Conservation (phyloP, 805 yeast genomes). For the Yarrowia divulgata region DNA sequence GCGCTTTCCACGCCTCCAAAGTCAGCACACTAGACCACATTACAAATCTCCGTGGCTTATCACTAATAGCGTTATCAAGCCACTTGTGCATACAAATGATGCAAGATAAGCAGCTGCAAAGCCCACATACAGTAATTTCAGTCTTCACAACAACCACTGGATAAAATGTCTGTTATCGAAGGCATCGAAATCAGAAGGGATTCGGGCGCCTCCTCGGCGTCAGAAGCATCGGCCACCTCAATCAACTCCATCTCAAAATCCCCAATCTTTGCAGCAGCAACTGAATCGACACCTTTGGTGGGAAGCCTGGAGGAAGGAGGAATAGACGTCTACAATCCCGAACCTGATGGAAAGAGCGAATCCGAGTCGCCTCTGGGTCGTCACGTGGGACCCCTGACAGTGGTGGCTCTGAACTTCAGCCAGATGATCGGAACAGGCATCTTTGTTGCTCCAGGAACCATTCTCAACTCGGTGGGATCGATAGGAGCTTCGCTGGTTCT, state of each 20-base stretch:
- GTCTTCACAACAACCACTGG: background rate
- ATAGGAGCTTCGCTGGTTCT: slow-evolving; percentile 63
- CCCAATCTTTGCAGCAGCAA: background rate
- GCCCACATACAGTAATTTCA: too few species aligned
- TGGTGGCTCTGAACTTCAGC: slow-evolving; percentile 20
- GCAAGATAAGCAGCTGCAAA: slow-evolving; percentile 13
- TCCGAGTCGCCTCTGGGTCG: background rate
- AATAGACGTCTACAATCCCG: background rate
- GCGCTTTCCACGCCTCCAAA: background rate
- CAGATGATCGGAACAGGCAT: slow-evolving; percentile 14
- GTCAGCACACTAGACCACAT: background rate
- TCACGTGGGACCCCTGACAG: slow-evolving; percentile 15
- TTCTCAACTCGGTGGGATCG: slow-evolving; percentile 63
- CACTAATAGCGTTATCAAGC: slow-evolving; percentile 19
- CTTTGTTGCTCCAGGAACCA: slow-evolving; percentile 43
- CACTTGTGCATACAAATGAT: slow-evolving; percentile 25
- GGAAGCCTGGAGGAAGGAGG: background rate
- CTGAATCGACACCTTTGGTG: slow-evolving; percentile 4
- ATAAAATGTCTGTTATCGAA: background rate
- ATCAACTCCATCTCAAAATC: slow-evolving; percentile 10
- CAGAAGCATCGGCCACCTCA: background rate
- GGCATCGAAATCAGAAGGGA: background rate
- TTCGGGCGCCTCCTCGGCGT: background rate
- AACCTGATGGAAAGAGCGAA: background rate
- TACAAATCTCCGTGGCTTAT: background rate